Evolutionary conservation across 768 basidiomycete genomes (phyloP).

Genomic region (Asterophora lycoperdoides): DNA sequence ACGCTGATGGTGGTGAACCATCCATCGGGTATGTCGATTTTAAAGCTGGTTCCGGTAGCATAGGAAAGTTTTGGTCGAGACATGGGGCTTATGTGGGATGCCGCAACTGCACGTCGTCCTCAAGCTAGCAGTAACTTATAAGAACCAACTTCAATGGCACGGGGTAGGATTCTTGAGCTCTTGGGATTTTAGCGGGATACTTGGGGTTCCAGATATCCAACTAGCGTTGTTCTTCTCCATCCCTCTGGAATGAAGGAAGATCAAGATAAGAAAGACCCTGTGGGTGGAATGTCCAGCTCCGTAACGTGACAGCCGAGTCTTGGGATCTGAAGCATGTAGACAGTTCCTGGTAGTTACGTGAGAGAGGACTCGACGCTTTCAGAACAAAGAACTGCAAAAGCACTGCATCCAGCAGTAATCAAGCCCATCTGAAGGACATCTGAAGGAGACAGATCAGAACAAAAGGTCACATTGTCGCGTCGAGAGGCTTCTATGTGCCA

Average conservation of each 20-base stretch:
- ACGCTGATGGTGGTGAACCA: slow-evolving; percentile 11
- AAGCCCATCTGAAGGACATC: not conserved
- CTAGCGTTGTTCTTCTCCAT: no score
- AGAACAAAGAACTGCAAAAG: no score
- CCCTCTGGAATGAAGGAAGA: no score
- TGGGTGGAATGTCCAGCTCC: no score
- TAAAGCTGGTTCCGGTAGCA: slow-evolving; percentile 2
- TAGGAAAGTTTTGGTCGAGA: slow-evolving; percentile 6
- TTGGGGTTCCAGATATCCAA: not conserved
- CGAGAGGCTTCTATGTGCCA: no score
- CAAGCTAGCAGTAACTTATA: not conserved
- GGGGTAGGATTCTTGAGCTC: not conserved
- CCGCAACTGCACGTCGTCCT: not conserved
- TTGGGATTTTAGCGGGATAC: not conserved
- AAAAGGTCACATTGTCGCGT: no score
- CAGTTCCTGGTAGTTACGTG: no score
- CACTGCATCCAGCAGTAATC: no score
- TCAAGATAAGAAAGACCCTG: no score
- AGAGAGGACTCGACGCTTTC: no score
- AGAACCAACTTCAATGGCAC: not conserved
- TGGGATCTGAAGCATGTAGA: no score
- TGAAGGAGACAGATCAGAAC: not conserved
- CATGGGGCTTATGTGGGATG: slow-evolving; percentile 5
- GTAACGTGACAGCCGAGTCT: no score
- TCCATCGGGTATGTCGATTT: slow-evolving; percentile 8